Base-by-base conservation (phyloP, 352 stramenopile genomes). In the Blastocystis sp. region DNA sequence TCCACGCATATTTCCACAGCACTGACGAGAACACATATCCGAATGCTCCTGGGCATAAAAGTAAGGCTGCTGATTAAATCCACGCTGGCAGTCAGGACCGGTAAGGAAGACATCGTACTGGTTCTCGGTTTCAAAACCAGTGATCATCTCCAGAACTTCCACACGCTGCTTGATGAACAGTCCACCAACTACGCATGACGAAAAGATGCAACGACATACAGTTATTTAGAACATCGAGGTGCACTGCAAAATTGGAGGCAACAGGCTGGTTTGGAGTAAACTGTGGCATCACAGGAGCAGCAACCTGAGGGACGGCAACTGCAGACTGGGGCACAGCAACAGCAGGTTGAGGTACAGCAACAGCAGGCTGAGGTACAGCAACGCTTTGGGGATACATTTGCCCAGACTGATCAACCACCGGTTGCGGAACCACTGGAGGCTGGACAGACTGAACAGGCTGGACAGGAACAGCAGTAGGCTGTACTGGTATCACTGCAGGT, bases 111-210 rank as follows among this genome's bases (percentile, higher is more conserved):
- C 26, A 13, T 66, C 56, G 20, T 85, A 85, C 5, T 43, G 9
- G 30, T 85, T 85, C 41, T 85, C 73, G 24, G 73, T 85, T 26
- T 85, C 73, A 45, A 85, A 85, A 0, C 73, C 73, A 30, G 73
- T 85, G 26, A 85, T 20, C 5, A 62, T 18, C 56, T 85, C 73
- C 2, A 66, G 30, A 47, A 37, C 37, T 24, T 85, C 73, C 6
- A 85, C 0, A 16, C 43, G 59, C 50, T 85, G 73, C 30, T 85
- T 39, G 7, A 85, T n/a, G 55, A 26, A 85, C 45, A 85, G n/a
- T 18, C 73, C 73, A 1, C 73, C 73, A 47, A 85, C 73, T 85
- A 85, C 0, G 45, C 18, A 45, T 66, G 7, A 81, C 16, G 2
- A 9, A 81, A 0, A 13, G 26, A 68, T 24, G 4, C n/a, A 24